Evolutionary conservation across 2,329 filamentous ascomycete species (phyloP), one percentile per base, ranked within the genome.

Genomic region (Aspergillus arachidicola): DNA sequence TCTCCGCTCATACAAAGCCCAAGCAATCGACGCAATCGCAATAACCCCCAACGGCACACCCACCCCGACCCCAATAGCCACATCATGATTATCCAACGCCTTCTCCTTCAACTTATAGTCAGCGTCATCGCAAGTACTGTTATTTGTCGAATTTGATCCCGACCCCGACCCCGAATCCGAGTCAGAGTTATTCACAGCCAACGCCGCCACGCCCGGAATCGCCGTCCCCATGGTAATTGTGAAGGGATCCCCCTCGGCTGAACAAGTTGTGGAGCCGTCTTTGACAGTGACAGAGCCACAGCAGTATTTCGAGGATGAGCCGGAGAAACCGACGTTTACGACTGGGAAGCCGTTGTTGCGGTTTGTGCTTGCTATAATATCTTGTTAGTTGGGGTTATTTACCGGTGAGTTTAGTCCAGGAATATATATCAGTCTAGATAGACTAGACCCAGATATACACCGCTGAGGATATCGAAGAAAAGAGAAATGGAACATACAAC

Each of bases 291-390:
- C 67, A 12, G 51, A 26, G 16, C 64, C 66, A 34, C 68, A 70
- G 61, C 68, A 69, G 41, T 66, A 67, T n/a, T 63, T 34, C 7
- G 64, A 58, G 11, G 53, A 50, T 4, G 48, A 61, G n/a, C 59
- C 60, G 9, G 63, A 59, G 19, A 68, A 69, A 56, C 11, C 62
- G 46, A 43, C 64, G 60, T 32, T 62, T 53, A 23, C 55, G 51
- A 4, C 57, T 6, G 10, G 57, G 50, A 41, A 51, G 57, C 53
- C 56, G 58, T 14, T 32, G 50, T 30, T 58, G 53, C 41, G 60
- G 14, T 58, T 55, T 32, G 43, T 32, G n/a, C 50, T 51, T 51
- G 48, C 48, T 51, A 5, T n/a, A 6, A 26, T 6, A 14, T 28
- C 0, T 4, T 14, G 23, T 41, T 41, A 41, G 36, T n/a, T n/a